Conservation (phyloP, 2,329 filamentous ascomycete species). For the Stachybotrys echinatus region DNA sequence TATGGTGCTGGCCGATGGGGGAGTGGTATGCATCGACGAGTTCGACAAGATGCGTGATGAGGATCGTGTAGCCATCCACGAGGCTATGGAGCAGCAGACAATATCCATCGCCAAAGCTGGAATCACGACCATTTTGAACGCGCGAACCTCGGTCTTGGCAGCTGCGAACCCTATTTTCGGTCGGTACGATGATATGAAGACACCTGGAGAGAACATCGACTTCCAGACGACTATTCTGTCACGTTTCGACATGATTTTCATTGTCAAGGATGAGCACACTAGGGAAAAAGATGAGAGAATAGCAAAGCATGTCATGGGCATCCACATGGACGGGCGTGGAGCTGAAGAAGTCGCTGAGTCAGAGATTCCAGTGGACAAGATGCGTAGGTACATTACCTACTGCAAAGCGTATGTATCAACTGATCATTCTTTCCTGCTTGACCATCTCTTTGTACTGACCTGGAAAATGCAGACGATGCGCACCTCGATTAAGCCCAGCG, state of each 20-base stretch:
- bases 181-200: slow-evolving; percentile 96
- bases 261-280: slow-evolving; percentile 92
- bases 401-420: slow-evolving; percentile 79
- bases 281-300: slow-evolving; percentile 86
- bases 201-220: slow-evolving; percentile 96
- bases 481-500: slow-evolving; percentile 82
- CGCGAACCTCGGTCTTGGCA: slow-evolving; percentile 87
- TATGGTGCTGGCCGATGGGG: slow-evolving; percentile 95
- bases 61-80: slow-evolving; percentile 95
- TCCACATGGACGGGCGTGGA: slow-evolving; percentile 88
- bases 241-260: slow-evolving; percentile 99
- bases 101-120: slow-evolving; percentile 98
- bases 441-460: not conserved
- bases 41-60: slow-evolving; percentile 99
- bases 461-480: slow-evolving; percentile 65
- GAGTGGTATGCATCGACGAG: slow-evolving; percentile 97
- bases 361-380: slow-evolving; percentile 91
- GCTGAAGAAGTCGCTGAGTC: slow-evolving; percentile 78
- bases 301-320: slow-evolving; percentile 93
- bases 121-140: slow-evolving; percentile 97
- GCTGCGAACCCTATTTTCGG: slow-evolving; percentile 97
- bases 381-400: slow-evolving; percentile 96
- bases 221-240: slow-evolving; percentile 98
- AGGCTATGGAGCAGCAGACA: slow-evolving; percentile 99
- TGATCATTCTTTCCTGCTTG: not conserved